Evolutionary conservation across 1,284 basidiomycete species (phyloP).

Genomic region (Sanghuangporus sanghuang): DNA sequence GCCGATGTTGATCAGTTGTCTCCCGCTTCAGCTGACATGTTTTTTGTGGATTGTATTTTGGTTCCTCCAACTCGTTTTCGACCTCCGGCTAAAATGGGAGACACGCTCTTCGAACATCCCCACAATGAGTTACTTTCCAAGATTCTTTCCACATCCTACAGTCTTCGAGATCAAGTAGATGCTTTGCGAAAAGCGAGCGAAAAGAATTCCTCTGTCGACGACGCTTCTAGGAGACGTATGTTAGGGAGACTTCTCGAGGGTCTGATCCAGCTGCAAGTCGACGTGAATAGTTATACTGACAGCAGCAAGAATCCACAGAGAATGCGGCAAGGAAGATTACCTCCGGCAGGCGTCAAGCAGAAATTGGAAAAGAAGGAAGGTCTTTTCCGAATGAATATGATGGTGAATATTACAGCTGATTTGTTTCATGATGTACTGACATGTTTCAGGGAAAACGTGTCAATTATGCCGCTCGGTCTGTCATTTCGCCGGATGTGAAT

Average conservation of each 20-base stretch:
- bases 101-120: constrained; percentile 91
- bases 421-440: not conserved
- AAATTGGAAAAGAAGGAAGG: constrained; percentile 99
- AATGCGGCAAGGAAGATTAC: constrained; percentile 85
- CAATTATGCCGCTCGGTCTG: constrained; percentile 98
- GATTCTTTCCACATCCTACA: constrained; percentile 79
- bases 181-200: constrained; percentile 57
- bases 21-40: constrained; percentile 86
- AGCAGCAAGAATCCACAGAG: constrained; percentile 92
- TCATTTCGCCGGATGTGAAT: constrained; percentile 99
- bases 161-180: constrained; percentile 74
- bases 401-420: constrained; percentile 52
- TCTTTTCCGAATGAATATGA: constrained; percentile 98
- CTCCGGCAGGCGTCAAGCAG: constrained; percentile 95
- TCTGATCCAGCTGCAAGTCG: constrained; percentile 87
- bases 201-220: constrained; percentile 55
- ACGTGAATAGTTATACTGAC: constrained; percentile 98
- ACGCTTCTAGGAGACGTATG: constrained; percentile 47
- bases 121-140: constrained; percentile 93
- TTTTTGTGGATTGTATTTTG: constrained; percentile 92
- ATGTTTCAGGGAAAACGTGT: constrained; percentile 89
- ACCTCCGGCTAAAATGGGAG: constrained; percentile 90
- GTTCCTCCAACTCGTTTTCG: constrained; percentile 96
- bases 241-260: constrained; percentile 76
- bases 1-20: constrained; percentile 51